phyloP scores from a whole-genome alignment of 2,329 filamentous ascomycete species.

The Colletotrichum lentis region DNA sequence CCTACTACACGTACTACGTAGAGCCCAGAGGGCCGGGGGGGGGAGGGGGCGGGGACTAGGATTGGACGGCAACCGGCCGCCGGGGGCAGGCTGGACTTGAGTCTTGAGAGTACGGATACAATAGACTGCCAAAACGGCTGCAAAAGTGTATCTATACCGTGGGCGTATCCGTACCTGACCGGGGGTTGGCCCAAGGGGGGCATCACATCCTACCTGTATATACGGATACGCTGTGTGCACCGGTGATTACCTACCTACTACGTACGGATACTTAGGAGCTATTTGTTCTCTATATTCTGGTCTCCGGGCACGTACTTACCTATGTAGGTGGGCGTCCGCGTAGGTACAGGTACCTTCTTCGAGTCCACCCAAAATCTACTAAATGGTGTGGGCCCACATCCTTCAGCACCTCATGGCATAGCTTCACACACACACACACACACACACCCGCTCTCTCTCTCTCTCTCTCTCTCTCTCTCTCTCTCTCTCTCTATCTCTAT shows the following conservation, averaged over 20 bases:
- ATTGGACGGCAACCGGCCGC: background rate
- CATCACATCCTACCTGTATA: background rate
- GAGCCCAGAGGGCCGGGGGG: background rate
- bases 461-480: too few relatives aligned
- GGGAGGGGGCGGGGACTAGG: background rate
- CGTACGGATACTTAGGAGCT: too few relatives aligned
- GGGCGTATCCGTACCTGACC: slow-evolving; percentile 1
- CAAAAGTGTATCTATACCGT: slow-evolving; percentile 6
- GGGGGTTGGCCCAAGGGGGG: background rate
- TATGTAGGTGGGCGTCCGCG: too few relatives aligned
- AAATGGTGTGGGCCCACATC: slow-evolving; percentile 25
- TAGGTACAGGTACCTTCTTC: background rate
- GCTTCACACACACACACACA: background rate
- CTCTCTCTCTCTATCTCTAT: too few relatives aligned
- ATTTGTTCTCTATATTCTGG: too few relatives aligned
- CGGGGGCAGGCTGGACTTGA: background rate
- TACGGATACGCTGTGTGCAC: slow-evolving; percentile 10
- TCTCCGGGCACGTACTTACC: too few relatives aligned
- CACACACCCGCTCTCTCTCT: too few relatives aligned
- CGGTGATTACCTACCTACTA: slow-evolving; percentile 14
- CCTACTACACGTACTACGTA: too few relatives aligned
- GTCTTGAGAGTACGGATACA: too few relatives aligned
- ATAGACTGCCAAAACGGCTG: background rate
- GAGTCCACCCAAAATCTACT: too few relatives aligned
- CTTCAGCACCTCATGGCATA: slow-evolving; percentile 35